Evolutionary conservation across 2,329 filamentous ascomycete genomes (phyloP), one percentile per base, ranked within the genome.

Genomic region (Reticulascus tulasneorum): DNA sequence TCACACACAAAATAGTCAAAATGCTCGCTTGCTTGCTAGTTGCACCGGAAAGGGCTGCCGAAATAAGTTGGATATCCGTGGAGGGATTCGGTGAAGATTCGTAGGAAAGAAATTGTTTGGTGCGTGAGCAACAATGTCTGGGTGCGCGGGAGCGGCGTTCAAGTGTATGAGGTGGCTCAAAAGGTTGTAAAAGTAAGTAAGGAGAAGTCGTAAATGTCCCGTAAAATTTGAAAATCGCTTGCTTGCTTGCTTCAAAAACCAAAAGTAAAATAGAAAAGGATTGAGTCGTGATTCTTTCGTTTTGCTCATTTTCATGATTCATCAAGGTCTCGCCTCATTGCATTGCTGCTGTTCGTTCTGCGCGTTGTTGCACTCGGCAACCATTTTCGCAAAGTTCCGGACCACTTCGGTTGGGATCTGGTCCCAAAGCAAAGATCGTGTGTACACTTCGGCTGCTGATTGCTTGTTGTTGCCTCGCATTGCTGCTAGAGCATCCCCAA

Each of bases 401-500:
- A 98, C 88, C 31, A 97, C 89, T 47, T 97, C 89, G 50, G 80
- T 77, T 11, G 93, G 90, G 51, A 97, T 90, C 62, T 90, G 86
- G 55, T 96, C 89, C 87, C 88, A 95, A 39, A 97, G 79, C 44
- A 97, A 74, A 45, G 88, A 94, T 39, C 91, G 79, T 22, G 90
- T 94, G 66, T 95, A 95, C 26, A 96, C 86, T 53, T 96, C 89
- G 38, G 90, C 86, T 30, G 83, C 84, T 33, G 77, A 77, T 49
- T 84, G 77, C 63, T 87, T 87, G 54, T 73, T 77, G 51, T 74
- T 77, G 49, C 69, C 69, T 47, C 87, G 82, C 79, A 95, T 87
- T 29, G 78, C 81, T 33, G 84, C 80, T 29, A 96, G 75, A 7
- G 88, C 83, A 49, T 94, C 84, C 28, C 84, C 85, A 29, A 93